phyloP scores from a whole-genome alignment of 441 rosid genomes.

The Arabidopsis hybrid region DNA sequence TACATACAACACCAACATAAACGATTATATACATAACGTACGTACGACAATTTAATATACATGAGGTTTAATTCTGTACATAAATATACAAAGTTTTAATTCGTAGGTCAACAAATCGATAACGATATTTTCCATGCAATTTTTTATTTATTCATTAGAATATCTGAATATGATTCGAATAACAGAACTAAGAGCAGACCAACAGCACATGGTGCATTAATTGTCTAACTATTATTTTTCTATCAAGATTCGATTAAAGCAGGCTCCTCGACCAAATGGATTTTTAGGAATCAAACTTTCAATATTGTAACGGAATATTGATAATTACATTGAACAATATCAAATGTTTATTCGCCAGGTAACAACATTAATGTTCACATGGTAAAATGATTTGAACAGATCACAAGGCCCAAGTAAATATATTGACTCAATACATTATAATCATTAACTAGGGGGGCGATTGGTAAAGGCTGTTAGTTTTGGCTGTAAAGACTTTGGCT shows the following conservation, averaged over 20 bases:
- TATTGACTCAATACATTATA: not conserved
- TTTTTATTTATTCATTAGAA: constrained; percentile 10
- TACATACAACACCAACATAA: too few species aligned
- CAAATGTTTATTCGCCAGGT: constrained; percentile 10
- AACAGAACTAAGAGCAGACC: constrained; percentile 31
- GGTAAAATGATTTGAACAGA: constrained; percentile 34
- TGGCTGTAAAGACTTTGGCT: too few species aligned
- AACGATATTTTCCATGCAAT: not conserved
- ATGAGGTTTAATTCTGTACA: not conserved
- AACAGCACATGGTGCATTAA: constrained; percentile 38
- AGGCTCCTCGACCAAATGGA: constrained; percentile 44
- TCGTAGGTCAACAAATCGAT: constrained; percentile 26
- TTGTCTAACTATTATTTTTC: constrained; percentile 27
- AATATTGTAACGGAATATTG: not conserved
- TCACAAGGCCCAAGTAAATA: not conserved
- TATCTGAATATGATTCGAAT: constrained; percentile 29
- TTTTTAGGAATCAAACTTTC: constrained; percentile 29
- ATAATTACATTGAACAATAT: not conserved
- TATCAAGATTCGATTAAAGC: constrained; percentile 36
- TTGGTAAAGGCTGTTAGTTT: too few species aligned
- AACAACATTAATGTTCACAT: constrained; percentile 36
- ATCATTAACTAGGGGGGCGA: not conserved
- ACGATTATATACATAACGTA: too few species aligned
- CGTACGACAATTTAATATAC: not conserved
- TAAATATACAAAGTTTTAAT: constrained; percentile 6